These are phyloP conservation scores for Thelephora terrestris DNA, from an alignment of 1,284 basidiomycete genomes.

Conservation along the genomic window DNA sequence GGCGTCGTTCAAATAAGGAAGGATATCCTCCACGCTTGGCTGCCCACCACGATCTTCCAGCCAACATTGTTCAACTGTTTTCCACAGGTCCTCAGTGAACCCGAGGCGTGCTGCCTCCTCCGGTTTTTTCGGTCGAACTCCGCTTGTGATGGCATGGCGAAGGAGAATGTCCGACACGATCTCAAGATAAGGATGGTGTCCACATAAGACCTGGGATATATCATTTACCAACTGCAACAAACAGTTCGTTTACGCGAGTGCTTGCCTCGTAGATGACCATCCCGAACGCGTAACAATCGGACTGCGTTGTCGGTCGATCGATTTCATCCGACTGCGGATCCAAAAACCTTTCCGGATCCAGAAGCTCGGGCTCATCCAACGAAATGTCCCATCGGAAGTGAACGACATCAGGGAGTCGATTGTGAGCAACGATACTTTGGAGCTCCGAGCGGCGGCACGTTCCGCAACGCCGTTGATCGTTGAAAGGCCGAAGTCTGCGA, in stretches of 20 bases:
- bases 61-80: background rate
- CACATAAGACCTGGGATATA: too few relatives aligned
- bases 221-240: too few relatives aligned
- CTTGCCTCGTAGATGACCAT: background rate
- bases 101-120: background rate
- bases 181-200: background rate
- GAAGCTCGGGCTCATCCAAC: too few relatives aligned
- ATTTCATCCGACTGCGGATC: too few relatives aligned
- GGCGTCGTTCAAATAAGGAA: too few relatives aligned
- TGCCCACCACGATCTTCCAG: background rate
- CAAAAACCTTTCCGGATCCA: background rate
- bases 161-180: background rate
- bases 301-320: background rate
- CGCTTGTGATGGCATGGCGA: background rate
- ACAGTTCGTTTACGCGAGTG: too few relatives aligned
- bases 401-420: background rate
- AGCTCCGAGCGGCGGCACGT: too few relatives aligned
- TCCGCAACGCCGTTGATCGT: background rate
- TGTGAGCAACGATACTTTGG: background rate
- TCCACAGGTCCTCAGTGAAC: background rate
- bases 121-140: background rate
- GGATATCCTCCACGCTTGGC: too few relatives aligned
- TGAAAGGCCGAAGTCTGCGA: background rate
- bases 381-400: too few relatives aligned
- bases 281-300: background rate